These are phyloP conservation scores for Cercospora zeae-maydis DNA, from an alignment of 2,329 filamentous ascomycete species.

Conservation along the genomic window DNA sequence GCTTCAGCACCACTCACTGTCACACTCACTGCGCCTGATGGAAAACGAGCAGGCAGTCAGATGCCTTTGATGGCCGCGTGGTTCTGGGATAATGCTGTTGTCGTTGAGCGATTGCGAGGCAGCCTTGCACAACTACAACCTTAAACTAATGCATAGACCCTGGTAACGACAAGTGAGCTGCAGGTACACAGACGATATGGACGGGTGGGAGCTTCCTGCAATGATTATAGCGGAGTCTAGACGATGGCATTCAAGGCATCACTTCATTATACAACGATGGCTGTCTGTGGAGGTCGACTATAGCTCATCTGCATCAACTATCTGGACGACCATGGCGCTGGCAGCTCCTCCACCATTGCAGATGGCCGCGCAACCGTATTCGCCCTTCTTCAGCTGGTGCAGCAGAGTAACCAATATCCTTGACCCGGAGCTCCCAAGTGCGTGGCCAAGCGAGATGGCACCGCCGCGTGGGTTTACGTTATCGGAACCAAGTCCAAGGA, in stretches of 20 bases:
- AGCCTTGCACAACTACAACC: not conserved
- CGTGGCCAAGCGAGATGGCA: constrained; percentile 87
- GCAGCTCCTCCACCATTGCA: constrained; percentile 95
- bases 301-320: constrained; percentile 52
- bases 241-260: not conserved
- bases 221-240: not conserved
- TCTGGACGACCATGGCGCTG: constrained; percentile 86
- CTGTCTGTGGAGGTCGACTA: constrained; percentile 16
- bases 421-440: constrained; percentile 87
- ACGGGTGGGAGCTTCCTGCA: not conserved
- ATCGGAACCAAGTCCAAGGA: constrained; percentile 73
- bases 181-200: constrained; percentile 1
- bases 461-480: constrained; percentile 85
- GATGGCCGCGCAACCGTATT: constrained; percentile 93
- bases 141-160: constrained; percentile 4
- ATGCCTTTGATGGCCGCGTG: not conserved
- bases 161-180: not conserved
- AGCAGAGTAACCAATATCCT: constrained; percentile 85
- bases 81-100: not conserved
- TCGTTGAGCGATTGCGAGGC: not conserved
- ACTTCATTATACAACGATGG: constrained; percentile 1
- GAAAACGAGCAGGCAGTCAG: not conserved
- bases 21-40: not conserved
- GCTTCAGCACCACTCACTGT: not conserved
- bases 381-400: constrained; percentile 84